A percentile compares a stretch with the other conserved stretches of the same genome.
Conservation (phyloP, 1,284 basidiomycete species). For the Ustilago crameri region DNA sequence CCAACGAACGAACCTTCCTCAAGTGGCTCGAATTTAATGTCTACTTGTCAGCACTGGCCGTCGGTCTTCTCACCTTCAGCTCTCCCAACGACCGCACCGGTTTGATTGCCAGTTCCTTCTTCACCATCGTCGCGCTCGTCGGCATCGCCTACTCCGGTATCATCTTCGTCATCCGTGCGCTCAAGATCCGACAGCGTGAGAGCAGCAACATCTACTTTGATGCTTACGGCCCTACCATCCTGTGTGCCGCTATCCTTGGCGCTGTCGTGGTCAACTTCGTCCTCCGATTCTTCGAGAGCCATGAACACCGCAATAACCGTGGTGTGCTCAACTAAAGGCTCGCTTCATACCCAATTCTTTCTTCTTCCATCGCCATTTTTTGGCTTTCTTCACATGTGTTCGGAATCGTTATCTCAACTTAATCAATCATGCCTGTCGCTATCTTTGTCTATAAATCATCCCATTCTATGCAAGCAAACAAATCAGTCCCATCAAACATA, state of each 20-base stretch:
- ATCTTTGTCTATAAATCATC: too few species aligned
- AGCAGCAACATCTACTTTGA: slow-evolving; percentile 66
- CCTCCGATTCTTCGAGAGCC: slow-evolving; percentile 55
- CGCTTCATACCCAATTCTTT: slow-evolving; percentile 6
- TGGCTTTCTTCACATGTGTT: too few species aligned
- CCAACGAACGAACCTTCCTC: slow-evolving; percentile 82
- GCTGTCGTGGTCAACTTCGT: slow-evolving; percentile 65
- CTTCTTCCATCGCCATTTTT: background rate
- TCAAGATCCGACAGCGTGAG: slow-evolving; percentile 72
- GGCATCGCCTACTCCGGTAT: slow-evolving; percentile 87
- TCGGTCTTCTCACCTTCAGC: slow-evolving; percentile 79
- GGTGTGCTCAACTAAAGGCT: slow-evolving; percentile 55
- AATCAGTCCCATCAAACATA: too few species aligned
- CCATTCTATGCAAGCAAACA: too few species aligned
- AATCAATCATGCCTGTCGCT: too few species aligned
- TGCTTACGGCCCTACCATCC: slow-evolving; percentile 60
- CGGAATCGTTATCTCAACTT: too few species aligned
- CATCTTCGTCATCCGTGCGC: slow-evolving; percentile 87
- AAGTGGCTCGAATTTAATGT: slow-evolving; percentile 91
- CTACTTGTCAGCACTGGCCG: slow-evolving; percentile 66
- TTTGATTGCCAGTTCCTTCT: slow-evolving; percentile 83
- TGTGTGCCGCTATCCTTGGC: slow-evolving; percentile 57
- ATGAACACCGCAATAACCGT: slow-evolving; percentile 35
- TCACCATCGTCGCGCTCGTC: slow-evolving; percentile 88
- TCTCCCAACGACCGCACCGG: slow-evolving; percentile 80